Evolutionary conservation across 768 basidiomycete species (phyloP).

Genomic region (Scleroderma bovista): DNA sequence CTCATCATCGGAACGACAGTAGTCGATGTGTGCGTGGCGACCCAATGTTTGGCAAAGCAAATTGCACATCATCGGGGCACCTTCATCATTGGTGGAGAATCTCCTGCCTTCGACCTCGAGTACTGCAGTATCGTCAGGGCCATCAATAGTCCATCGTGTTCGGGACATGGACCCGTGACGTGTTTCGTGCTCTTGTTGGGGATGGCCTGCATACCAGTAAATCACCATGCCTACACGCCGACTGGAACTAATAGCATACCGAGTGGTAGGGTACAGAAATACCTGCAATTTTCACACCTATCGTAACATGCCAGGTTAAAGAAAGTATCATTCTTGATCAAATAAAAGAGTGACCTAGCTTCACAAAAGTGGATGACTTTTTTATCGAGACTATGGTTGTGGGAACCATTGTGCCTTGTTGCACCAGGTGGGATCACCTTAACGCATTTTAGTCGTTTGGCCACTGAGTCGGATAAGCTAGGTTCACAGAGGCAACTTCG

Average conservation of each 20-base stretch:
- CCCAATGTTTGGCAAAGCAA: constrained; percentile 53
- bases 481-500: not conserved
- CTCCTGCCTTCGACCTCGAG: constrained; percentile 52
- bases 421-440: constrained; percentile 37
- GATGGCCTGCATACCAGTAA: constrained; percentile 36
- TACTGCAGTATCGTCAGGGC: constrained; percentile 37
- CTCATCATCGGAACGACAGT: constrained; percentile 41
- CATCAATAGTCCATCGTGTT: constrained; percentile 53
- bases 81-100: constrained; percentile 49
- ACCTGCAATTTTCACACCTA: constrained; percentile 47
- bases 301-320: not conserved
- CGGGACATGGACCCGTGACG: constrained; percentile 59
- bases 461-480: constrained; percentile 23
- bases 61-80: constrained; percentile 61
- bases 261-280: constrained; percentile 47
- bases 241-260: constrained; percentile 25
- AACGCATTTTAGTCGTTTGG: constrained; percentile 42
- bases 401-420: constrained; percentile 35
- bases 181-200: constrained; percentile 58
- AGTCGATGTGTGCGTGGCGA: constrained; percentile 54
- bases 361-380: constrained; percentile 48
- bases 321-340: not conserved
- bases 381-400: constrained; percentile 38
- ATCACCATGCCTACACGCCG: not conserved
- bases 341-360: constrained; percentile 23